phyloP scores from a whole-genome alignment of 2,329 filamentous ascomycete species.

The Didymella pomorum region DNA sequence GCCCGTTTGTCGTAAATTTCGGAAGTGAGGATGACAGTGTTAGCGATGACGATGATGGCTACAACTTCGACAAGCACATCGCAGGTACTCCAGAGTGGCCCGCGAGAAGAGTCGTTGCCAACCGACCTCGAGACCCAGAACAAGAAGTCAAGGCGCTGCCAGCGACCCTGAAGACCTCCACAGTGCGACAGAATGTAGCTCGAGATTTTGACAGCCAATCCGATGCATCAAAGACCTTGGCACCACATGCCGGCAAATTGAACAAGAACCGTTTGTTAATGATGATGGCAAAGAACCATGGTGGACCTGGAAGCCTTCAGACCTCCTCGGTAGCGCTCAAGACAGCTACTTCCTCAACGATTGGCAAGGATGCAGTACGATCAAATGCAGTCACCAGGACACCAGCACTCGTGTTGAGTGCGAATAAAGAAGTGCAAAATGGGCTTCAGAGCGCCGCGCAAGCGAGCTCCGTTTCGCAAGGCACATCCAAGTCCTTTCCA shows the following conservation, averaged over 20 bases:
- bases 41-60: background rate
- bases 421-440: background rate
- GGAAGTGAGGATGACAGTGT: background rate
- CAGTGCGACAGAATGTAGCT: background rate
- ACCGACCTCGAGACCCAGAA: background rate
- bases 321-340: background rate
- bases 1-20: background rate
- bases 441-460: background rate
- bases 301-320: background rate
- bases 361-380: background rate
- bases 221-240: background rate
- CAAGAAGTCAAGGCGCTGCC: too few relatives aligned
- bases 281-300: slow-evolving; percentile 3
- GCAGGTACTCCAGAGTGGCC: background rate
- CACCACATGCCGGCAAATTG: background rate
- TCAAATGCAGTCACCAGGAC: background rate
- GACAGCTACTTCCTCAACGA: background rate
- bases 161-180: too few relatives aligned
- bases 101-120: background rate
- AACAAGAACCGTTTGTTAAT: slow-evolving; percentile 4
- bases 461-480: background rate
- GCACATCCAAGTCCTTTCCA: background rate
- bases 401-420: background rate
- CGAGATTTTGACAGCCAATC: background rate
- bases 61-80: background rate